Conservation (phyloP, 1,139 yeast species). For the Saccharomycopsis hybrid region DNA sequence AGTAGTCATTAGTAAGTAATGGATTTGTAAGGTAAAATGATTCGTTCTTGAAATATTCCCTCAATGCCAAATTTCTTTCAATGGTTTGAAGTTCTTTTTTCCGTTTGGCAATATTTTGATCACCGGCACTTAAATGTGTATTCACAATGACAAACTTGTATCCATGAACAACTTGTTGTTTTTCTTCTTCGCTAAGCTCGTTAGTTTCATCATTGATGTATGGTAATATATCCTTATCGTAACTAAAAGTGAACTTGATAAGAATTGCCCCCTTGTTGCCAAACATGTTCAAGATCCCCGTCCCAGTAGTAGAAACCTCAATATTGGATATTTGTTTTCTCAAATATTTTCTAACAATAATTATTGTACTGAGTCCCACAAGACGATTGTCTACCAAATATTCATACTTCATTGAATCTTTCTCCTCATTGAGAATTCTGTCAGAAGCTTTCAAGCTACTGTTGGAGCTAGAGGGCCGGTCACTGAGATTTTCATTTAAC, state of each 20-base stretch:
- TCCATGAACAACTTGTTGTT: slow-evolving; percentile 29
- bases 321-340: slow-evolving; percentile 33
- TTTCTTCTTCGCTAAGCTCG: slow-evolving; percentile 22
- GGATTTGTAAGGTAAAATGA: slow-evolving; percentile 14
- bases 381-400: slow-evolving; percentile 38
- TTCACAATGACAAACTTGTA: slow-evolving; percentile 47
- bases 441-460: slow-evolving; percentile 26
- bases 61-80: slow-evolving; percentile 23
- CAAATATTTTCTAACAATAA: slow-evolving; percentile 31
- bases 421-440: slow-evolving; percentile 9
- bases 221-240: slow-evolving; percentile 24
- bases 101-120: slow-evolving; percentile 40
- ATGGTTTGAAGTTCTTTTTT: slow-evolving; percentile 40
- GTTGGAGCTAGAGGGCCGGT: slow-evolving; percentile 29
- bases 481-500: slow-evolving; percentile 24
- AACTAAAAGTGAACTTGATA: slow-evolving; percentile 30
- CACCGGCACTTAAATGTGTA: slow-evolving; percentile 70
- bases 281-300: slow-evolving; percentile 51
- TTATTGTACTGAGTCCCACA: slow-evolving; percentile 41
- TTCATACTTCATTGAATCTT: slow-evolving; percentile 25
- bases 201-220: slow-evolving; percentile 26
- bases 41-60: slow-evolving; percentile 12
- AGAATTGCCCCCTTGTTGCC: slow-evolving; percentile 55
- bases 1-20: slow-evolving; percentile 9
- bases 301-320: slow-evolving; percentile 40